Conservation (phyloP, 805 yeast species). For the Spathaspora gorwiae region DNA sequence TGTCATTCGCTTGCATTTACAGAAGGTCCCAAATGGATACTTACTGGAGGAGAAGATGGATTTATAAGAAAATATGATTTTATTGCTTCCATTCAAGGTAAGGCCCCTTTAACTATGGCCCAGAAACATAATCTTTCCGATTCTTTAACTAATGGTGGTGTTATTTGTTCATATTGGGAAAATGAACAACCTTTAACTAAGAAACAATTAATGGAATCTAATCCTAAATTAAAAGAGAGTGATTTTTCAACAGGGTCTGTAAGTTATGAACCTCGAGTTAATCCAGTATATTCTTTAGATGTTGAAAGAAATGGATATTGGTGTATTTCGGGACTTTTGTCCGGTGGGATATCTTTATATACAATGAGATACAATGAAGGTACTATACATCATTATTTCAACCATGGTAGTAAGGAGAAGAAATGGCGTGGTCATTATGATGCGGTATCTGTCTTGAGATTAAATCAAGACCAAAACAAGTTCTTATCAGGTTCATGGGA, state of each 20-base stretch:
- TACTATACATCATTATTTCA: slow-evolving; percentile 67
- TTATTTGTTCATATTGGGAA: slow-evolving; percentile 85
- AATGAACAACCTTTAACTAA: slow-evolving; percentile 79
- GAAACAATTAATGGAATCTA: slow-evolving; percentile 27
- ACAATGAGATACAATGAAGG: slow-evolving; percentile 84
- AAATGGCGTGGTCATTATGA: slow-evolving; percentile 52
- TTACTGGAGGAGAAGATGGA: slow-evolving; percentile 96
- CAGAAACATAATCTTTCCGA: slow-evolving; percentile 82
- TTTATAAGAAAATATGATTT: slow-evolving; percentile 87
- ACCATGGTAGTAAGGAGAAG: slow-evolving; percentile 23
- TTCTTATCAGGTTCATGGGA: slow-evolving; percentile 93
- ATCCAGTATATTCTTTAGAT: slow-evolving; percentile 86
- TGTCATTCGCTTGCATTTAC: slow-evolving; percentile 76
- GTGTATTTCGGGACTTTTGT: slow-evolving; percentile 74
- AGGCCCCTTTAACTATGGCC: slow-evolving; percentile 80
- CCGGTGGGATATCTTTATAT: slow-evolving; percentile 85
- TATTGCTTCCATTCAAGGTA: slow-evolving; percentile 79
- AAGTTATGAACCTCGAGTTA: slow-evolving; percentile 54
- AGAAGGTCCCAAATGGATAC: slow-evolving; percentile 77
- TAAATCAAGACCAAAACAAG: slow-evolving; percentile 57
- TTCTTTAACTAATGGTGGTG: slow-evolving; percentile 79
- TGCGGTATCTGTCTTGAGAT: slow-evolving; percentile 66
- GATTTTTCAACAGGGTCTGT: slow-evolving; percentile 35
- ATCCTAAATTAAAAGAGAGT: slow-evolving; percentile 33
- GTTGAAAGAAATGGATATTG: slow-evolving; percentile 80